phyloP scores from a whole-genome alignment of 2,329 filamentous ascomycete species.

The Aspergillus ustus region DNA sequence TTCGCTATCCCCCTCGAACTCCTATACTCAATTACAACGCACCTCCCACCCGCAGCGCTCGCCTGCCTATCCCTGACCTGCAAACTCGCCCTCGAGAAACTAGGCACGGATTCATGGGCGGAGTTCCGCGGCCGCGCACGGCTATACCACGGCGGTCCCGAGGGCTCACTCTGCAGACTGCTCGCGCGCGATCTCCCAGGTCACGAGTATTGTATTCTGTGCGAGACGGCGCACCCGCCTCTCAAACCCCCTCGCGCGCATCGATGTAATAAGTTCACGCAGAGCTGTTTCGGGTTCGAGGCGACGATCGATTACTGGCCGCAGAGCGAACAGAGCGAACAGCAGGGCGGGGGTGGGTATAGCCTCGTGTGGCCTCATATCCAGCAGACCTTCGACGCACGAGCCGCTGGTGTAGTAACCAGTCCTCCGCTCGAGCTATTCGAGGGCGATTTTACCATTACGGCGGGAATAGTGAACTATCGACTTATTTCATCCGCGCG shows the following conservation, averaged over 20 bases:
- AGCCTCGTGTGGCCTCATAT: constrained; percentile 11
- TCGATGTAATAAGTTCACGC: constrained; percentile 7
- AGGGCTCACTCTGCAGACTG: neutral
- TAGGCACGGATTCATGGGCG: constrained; percentile 4
- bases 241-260: constrained; percentile 4
- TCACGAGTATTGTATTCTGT: neutral
- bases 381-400: neutral
- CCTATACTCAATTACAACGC: constrained; percentile 3
- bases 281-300: constrained; percentile 5
- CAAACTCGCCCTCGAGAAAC: constrained; percentile 3
- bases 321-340: neutral
- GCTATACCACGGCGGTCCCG: neutral
- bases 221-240: constrained; percentile 10
- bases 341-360: no score
- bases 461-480: neutral
- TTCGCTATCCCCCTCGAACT: constrained; percentile 9
- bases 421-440: neutral
- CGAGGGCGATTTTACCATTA: constrained; percentile 2
- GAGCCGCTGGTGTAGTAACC: neutral
- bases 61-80: constrained; percentile 12
- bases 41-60: neutral
- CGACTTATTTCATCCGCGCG: neutral
- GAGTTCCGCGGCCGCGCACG: neutral
- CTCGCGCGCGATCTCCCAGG: constrained; percentile 3
- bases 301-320: constrained; percentile 14